Evolutionary conservation across 495 filamentous ascomycete genomes (phyloP).

Genomic region (Rusavskia elegans): DNA sequence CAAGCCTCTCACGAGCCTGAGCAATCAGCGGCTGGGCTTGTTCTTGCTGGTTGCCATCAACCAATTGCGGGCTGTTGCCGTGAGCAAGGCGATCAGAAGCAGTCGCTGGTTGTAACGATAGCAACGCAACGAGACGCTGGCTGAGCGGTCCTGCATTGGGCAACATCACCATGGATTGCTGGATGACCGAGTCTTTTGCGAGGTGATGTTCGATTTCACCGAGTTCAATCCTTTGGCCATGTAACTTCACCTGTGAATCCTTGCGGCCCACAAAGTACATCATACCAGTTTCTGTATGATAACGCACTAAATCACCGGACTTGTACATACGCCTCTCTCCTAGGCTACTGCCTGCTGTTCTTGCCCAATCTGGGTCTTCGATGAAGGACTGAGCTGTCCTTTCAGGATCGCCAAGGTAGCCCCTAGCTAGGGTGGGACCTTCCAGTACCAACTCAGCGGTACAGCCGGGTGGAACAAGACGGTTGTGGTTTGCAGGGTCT

Average conservation of each 20-base stretch:
- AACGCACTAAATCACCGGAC: slow-evolving; percentile 48
- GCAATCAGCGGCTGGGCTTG: slow-evolving; percentile 15
- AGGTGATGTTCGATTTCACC: slow-evolving; percentile 44
- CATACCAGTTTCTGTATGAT: slow-evolving; percentile 38
- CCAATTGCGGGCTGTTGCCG: background rate
- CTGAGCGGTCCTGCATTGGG: slow-evolving; percentile 25
- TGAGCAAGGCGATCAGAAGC: background rate
- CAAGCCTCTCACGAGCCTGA: slow-evolving; percentile 20
- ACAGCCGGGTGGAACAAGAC: slow-evolving; percentile 32
- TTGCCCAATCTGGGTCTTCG: too few species aligned
- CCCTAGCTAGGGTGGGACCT: slow-evolving; percentile 30
- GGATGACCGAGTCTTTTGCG: slow-evolving; percentile 17
- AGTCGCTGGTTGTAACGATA: slow-evolving; percentile 8
- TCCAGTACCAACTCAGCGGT: slow-evolving; percentile 35
- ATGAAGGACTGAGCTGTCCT: slow-evolving; percentile 31
- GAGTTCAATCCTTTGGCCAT: slow-evolving; percentile 50
- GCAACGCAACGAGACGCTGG: slow-evolving; percentile 24
- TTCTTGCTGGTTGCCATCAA: slow-evolving; percentile 3
- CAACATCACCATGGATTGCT: slow-evolving; percentile 31
- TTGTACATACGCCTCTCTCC: slow-evolving; percentile 42
- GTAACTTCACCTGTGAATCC: slow-evolving; percentile 52
- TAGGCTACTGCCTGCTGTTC: slow-evolving; percentile 9
- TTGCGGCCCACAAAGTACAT: slow-evolving; percentile 46
- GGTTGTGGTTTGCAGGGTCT: slow-evolving; percentile 26
- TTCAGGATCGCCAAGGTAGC: slow-evolving; percentile 24